phyloP scores from a whole-genome alignment of 2,329 filamentous ascomycete genomes.

The Coniochaeta prunicola region DNA sequence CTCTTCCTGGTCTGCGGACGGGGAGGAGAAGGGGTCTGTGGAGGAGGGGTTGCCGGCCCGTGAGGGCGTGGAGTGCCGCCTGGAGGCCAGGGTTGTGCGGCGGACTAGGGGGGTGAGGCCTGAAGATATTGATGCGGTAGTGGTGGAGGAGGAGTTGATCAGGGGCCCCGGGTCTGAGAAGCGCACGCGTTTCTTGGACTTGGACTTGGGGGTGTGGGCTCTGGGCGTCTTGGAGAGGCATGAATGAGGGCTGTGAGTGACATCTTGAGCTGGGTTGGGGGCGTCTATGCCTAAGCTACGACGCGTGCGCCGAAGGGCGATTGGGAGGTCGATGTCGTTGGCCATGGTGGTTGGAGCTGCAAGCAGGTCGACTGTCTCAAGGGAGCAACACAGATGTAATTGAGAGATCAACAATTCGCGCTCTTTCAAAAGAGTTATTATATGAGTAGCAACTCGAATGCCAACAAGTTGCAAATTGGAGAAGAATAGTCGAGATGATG shows the following conservation, averaged over 20 bases:
- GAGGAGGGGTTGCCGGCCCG: background rate
- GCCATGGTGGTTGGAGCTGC: conserved; percentile 19
- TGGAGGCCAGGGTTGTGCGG: conserved; percentile 36
- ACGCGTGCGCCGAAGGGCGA: conserved; percentile 48
- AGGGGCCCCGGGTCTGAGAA: conserved; percentile 51
- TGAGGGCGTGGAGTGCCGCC: conserved; percentile 37
- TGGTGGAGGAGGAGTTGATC: conserved; percentile 27
- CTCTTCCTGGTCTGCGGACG: background rate
- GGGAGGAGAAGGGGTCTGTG: background rate
- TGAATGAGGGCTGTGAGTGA: background rate
- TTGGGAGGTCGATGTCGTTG: conserved; percentile 36
- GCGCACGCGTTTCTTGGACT: conserved; percentile 42
- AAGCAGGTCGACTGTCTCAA: background rate
- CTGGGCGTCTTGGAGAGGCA: background rate
- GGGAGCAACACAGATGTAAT: background rate
- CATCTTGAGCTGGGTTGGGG: conserved; percentile 4
- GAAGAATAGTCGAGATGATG: background rate
- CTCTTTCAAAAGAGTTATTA: background rate
- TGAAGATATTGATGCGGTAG: background rate
- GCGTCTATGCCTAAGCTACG: conserved; percentile 25
- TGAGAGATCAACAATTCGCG: background rate
- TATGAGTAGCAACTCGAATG: background rate
- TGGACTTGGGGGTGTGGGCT: conserved; percentile 12
- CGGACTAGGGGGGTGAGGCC: conserved; percentile 53
- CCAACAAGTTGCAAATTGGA: background rate